Evolutionary conservation across 306 rosid species (phyloP).

Genomic region (Quercus aquifolioides): DNA sequence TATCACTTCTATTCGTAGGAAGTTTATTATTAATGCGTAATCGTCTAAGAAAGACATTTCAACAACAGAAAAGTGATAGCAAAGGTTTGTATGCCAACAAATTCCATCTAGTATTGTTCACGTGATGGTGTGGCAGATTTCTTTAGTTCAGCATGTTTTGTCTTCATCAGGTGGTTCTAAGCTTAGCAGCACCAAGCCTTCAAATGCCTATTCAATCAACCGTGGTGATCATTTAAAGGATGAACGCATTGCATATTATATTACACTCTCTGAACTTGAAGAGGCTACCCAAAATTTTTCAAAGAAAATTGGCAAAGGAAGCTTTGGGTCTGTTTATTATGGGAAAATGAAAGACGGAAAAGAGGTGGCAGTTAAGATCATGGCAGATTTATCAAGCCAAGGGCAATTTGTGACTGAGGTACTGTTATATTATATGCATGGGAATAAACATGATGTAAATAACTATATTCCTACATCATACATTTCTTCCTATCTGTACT

Average conservation of each 20-base stretch:
- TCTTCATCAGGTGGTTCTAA: slow-evolving; percentile 56
- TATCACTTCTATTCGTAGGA: slow-evolving; percentile 46
- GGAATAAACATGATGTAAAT: neutral
- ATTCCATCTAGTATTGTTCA: slow-evolving; percentile 6
- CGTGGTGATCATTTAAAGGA: slow-evolving; percentile 63
- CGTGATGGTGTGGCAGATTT: slow-evolving; percentile 1
- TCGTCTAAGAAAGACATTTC: slow-evolving; percentile 43
- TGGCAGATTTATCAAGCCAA: slow-evolving; percentile 75
- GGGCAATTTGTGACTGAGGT: slow-evolving; percentile 94
- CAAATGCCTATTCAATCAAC: slow-evolving; percentile 51
- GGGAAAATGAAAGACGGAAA: slow-evolving; percentile 96
- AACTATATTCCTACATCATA: neutral
- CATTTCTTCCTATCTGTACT: neutral
- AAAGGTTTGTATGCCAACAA: slow-evolving; percentile 46
- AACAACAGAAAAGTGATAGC: slow-evolving; percentile 34
- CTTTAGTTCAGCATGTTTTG: slow-evolving; percentile 16
- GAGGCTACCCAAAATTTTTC: slow-evolving; percentile 73
- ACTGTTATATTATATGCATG: neutral
- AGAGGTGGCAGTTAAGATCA: slow-evolving; percentile 94
- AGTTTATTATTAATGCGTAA: slow-evolving; percentile 48
- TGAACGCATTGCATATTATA: slow-evolving; percentile 79
- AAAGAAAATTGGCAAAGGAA: slow-evolving; percentile 85
- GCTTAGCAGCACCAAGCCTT: slow-evolving; percentile 54
- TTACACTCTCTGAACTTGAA: slow-evolving; percentile 65
- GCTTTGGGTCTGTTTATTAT: slow-evolving; percentile 93